Base-by-base conservation (phyloP, 2,329 filamentous ascomycete genomes). In the Aspergillus pseudotamarii region DNA sequence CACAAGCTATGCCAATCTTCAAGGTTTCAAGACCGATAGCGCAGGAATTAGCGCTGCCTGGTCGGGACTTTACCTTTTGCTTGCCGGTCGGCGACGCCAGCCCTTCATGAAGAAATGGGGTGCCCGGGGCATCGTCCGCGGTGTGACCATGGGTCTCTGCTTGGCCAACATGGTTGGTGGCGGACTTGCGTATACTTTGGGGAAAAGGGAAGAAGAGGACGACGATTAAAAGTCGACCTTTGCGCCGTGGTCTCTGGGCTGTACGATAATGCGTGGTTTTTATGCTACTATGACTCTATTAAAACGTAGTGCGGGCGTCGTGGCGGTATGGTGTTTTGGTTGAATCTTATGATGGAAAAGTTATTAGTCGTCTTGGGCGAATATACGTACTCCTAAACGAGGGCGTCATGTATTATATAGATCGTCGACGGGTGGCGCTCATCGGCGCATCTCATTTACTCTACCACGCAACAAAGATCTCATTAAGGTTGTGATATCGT, bases 31-130 rank as follows among this genome's bases (percentile, higher is more conserved):
- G 72, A 85, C 84, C 56, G 89, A 91, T 70, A 82, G 83, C 23
- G 88, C 88, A 0, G 88, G 88, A 6, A 81, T 89, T 6, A 87
- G 84, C 21, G 86, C 87, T 10, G 87, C 88, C 0, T 89, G 88
- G 86, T 89, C 86, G 36, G 87, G 86, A 0, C 72, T 90, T 46
- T 91, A 91, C 69, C 78, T 89, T n/a, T 73, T 90, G 19, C 75
- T 91, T 14, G 89, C 89, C 3, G 76, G 83, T 61, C 80, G 89
- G 65, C 80, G 89, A 68, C 86, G 83, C 61, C 76, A 81, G 64
- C 74, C 71, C 2, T 73, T 82, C 34, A 78, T 75, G 71, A 79
- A 81, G 71, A 82, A 81, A 70, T 81, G 79, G 68, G 76, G 77
- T 57, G 74, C 77, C 46, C 76, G 81, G 53, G 81, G 81, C 0